These are phyloP conservation scores for Thamnidium elegans DNA, from an alignment of 192 early-diverging fungal genomes.

Conservation along the genomic window DNA sequence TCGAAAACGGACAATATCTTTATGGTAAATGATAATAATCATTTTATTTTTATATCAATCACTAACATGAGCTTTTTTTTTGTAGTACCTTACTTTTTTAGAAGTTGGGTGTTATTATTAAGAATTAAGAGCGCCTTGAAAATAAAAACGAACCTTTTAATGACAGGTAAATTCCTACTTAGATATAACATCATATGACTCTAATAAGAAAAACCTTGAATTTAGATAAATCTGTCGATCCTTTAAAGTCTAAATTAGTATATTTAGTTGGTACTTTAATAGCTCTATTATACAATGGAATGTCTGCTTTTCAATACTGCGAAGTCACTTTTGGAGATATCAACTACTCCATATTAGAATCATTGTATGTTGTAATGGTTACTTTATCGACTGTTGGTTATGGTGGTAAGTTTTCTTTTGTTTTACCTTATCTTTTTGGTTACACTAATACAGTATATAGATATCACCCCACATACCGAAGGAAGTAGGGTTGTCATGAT, in stretches of 20 bases:
- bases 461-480: conserved; percentile 56
- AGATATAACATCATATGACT: background rate
- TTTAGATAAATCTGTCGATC: conserved; percentile 45
- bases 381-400: conserved; percentile 74
- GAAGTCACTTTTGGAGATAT: conserved; percentile 49
- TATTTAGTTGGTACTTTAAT: conserved; percentile 51
- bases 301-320: conserved; percentile 58
- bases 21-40: conserved; percentile 28
- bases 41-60: too few relatives aligned
- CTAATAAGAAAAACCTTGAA: background rate
- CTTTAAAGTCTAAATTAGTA: conserved; percentile 52
- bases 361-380: conserved; percentile 59
- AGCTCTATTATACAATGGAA: conserved; percentile 55
- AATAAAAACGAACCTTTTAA: conserved; percentile 46
- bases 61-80: background rate
- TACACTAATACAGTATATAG: conserved; percentile 20
- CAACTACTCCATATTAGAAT: conserved; percentile 32
- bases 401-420: conserved; percentile 37
- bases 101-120: conserved; percentile 52
- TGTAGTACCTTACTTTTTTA: conserved; percentile 61
- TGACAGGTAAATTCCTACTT: conserved; percentile 38
- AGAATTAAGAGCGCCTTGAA: conserved; percentile 55
- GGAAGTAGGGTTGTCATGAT: conserved; percentile 58
- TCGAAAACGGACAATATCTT: conserved; percentile 44
- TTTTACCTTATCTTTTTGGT: background rate